Conservation (phyloP, 371 early-diverging fungal species). For the Mortierella sp. region DNA sequence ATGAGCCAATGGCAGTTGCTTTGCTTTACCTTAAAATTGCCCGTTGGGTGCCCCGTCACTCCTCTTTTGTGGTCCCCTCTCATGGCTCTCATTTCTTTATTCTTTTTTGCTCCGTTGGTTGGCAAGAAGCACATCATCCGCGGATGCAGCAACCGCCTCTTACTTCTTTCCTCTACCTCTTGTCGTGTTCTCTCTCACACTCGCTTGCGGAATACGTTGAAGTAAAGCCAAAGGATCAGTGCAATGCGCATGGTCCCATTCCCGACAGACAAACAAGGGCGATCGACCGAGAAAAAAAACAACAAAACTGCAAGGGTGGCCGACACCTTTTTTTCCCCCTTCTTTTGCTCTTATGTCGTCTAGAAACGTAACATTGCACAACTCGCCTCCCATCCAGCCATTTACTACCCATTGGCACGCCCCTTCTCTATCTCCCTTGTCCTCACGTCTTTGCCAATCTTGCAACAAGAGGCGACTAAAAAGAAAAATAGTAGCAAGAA, state of each 20-base stretch:
- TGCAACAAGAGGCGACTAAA: neutral
- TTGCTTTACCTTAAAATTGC: neutral
- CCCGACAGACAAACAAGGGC: too few relatives aligned
- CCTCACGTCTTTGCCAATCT: neutral
- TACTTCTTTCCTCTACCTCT: neutral
- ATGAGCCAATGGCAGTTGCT: neutral
- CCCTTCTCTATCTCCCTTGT: neutral
- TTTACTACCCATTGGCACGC: neutral
- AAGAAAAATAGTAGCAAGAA: neutral
- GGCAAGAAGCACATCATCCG: neutral
- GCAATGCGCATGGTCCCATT: neutral
- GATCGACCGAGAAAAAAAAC: neutral
- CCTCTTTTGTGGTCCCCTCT: neutral
- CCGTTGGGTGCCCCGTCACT: neutral
- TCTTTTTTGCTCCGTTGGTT: neutral
- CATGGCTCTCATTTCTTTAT: neutral
- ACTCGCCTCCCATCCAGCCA: neutral
- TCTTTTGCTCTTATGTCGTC: neutral
- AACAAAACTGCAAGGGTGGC: neutral
- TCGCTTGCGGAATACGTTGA: too few relatives aligned
- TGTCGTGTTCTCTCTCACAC: neutral
- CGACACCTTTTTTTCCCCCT: neutral
- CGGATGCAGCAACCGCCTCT: too few relatives aligned
- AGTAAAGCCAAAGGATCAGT: too few relatives aligned
- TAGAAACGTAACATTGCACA: neutral